Evolutionary conservation across 305 asterid species (phyloP), one percentile per base, ranked within the genome.

Genomic region (Ilex paraguariensis): DNA sequence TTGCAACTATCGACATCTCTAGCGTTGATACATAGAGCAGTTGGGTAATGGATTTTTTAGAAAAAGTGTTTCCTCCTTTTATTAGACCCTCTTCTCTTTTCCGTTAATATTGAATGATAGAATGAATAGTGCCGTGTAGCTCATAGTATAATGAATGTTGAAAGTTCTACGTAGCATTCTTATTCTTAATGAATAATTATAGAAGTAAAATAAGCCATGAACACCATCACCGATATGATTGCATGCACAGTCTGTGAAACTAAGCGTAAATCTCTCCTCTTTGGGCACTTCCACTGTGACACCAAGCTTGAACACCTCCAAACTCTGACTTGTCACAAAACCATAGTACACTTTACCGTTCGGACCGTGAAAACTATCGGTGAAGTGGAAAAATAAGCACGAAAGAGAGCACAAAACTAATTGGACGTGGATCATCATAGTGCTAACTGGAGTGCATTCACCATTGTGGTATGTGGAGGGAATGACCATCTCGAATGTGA

Each of bases 341-440:
- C 98, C 98, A 65, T 92, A 90, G 69, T 87, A 85, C 17, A 85
- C 62, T 45, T 85, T 92, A 17, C 96, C 97, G 32, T 89, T 94
- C 0, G 87, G 88, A 28, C 87, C 87, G n/a, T 84, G 84, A 68
- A 90, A 92, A 60, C 96, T 87, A 71, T 92, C 98, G 0, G 98
- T 92, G 78, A 92, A 92, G 80, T 92, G 97, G 65, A 92, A 92
- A 84, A 92, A 92, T 75, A 92, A 92, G 77, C 97, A 91, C 1
- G 95, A 88, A 28, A 84, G 82, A 4, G 81, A 65, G 76, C 97
- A 92, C 13, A 89, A 69, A 32, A 63, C 75, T 28, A 92, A 74
- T 13, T 90, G 78, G 31, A 79, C 3, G 68, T 78, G 75, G 75
- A 85, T 87, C 98, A 90, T 90, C 70, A 80, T 68, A 57, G 81